Percentiles rank a stretch among this genome's conserved stretches.
phyloP scores from a whole-genome alignment of 2,329 filamentous ascomycete species.

The Cytospora paraplurivora region DNA sequence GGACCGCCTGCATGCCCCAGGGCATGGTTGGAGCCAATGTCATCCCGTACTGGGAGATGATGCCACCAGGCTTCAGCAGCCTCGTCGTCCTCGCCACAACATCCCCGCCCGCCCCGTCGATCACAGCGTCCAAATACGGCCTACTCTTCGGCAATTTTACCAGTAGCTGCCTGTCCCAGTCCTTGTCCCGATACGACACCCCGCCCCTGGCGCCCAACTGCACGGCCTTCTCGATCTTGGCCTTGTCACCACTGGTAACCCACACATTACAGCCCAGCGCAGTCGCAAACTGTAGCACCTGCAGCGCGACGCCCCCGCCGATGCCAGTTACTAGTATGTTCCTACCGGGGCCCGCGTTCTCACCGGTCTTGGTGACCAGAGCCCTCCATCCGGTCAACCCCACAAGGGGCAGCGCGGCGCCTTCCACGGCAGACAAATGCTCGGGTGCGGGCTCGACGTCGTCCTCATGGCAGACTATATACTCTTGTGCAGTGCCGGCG shows the following conservation, averaged over 20 bases:
- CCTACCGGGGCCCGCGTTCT: constrained; percentile 61
- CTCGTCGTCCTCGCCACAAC: constrained; percentile 69
- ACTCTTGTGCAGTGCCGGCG: constrained; percentile 75
- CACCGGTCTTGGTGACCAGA: constrained; percentile 71
- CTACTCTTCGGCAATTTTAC: constrained; percentile 64
- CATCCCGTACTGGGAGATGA: constrained; percentile 92
- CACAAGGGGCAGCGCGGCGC: constrained; percentile 80
- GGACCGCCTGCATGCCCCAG: constrained; percentile 78
- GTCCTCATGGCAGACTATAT: constrained; percentile 64
- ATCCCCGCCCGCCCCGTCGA: constrained; percentile 90
- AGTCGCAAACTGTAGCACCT: constrained; percentile 77
- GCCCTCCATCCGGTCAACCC: constrained; percentile 90
- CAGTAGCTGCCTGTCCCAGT: constrained; percentile 78
- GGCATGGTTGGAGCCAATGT: constrained; percentile 83
- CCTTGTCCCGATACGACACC: constrained; percentile 76
- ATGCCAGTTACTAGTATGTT: constrained; percentile 90
- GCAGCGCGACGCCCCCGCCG: constrained; percentile 86
- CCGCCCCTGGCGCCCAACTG: constrained; percentile 77
- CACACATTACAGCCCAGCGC: constrained; percentile 76
- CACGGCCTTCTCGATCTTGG: constrained; percentile 74
- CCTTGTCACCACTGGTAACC: constrained; percentile 73
- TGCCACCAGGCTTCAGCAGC: constrained; percentile 77
- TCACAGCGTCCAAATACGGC: constrained; percentile 75
- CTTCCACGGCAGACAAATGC: constrained; percentile 73
- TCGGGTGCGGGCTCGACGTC: constrained; percentile 77